Percentiles rank a stretch among this genome's conserved stretches.
These are phyloP conservation scores for Thymus quinquecostatus DNA, from an alignment of 257 asterid genomes.

Conservation along the genomic window DNA sequence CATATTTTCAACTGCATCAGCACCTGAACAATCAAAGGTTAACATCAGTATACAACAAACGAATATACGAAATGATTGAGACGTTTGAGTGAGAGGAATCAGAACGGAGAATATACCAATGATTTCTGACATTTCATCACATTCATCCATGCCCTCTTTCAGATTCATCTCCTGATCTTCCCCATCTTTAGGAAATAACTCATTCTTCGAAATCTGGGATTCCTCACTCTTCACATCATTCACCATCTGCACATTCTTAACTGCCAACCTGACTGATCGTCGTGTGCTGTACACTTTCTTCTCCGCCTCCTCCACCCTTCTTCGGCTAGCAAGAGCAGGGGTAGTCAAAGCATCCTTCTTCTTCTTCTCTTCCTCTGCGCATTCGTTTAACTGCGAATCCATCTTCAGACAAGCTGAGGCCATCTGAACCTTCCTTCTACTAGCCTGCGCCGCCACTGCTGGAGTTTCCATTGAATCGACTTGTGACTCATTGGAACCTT, in stretches of 20 bases:
- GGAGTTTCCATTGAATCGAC: slow-evolving; percentile 39
- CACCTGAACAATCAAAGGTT: slow-evolving; percentile 29
- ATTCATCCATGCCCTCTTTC: slow-evolving; percentile 27
- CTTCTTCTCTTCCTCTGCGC: slow-evolving; percentile 42
- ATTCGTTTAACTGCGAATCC: slow-evolving; percentile 52
- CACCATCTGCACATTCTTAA: slow-evolving; percentile 34
- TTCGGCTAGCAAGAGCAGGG: slow-evolving; percentile 52
- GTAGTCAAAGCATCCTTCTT: slow-evolving; percentile 42
- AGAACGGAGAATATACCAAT: too few species aligned
- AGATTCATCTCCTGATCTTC: slow-evolving; percentile 28
- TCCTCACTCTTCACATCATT: slow-evolving; percentile 24
- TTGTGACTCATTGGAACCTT: too few species aligned
- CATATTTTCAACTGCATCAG: slow-evolving; percentile 27
- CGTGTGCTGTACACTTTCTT: slow-evolving; percentile 52
- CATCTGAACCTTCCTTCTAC: slow-evolving; percentile 45
- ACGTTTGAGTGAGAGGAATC: background rate
- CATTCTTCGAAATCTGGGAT: slow-evolving; percentile 36
- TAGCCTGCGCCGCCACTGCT: slow-evolving; percentile 34
- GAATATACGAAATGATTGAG: background rate
- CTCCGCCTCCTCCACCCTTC: slow-evolving; percentile 44
- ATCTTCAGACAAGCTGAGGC: slow-evolving; percentile 49
- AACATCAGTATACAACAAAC: background rate
- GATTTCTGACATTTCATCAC: slow-evolving; percentile 33
- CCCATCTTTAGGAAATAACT: slow-evolving; percentile 32
- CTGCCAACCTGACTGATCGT: slow-evolving; percentile 66